These are phyloP conservation scores for Neurospora africana DNA, from an alignment of 495 filamentous ascomycete species.

Conservation along the genomic window DNA sequence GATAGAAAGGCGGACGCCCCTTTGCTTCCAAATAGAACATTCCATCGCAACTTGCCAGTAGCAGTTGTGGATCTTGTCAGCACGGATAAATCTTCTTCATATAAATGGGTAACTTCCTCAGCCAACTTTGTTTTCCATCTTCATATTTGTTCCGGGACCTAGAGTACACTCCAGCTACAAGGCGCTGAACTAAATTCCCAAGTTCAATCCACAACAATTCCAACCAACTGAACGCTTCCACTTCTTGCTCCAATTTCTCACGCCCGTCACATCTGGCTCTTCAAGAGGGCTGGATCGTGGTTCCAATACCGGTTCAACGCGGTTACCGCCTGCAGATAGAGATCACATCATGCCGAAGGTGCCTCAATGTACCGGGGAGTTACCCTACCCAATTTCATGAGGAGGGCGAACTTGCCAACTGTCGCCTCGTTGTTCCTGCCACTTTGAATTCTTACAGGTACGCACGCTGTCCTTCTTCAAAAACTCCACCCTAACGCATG, in stretches of 20 bases:
- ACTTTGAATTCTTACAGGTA: not conserved
- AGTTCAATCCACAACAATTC: not conserved
- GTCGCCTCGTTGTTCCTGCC: not conserved
- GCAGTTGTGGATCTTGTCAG: not conserved
- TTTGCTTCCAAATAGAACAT: not conserved
- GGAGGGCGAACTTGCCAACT: not conserved
- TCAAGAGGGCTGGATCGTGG: not conserved
- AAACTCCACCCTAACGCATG: not conserved
- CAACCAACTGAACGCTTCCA: not conserved
- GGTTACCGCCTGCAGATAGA: not conserved
- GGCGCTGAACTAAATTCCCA: not conserved
- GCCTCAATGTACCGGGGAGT: not conserved
- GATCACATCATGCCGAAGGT: not conserved
- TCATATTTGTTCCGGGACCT: not conserved
- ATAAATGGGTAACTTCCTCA: not conserved
- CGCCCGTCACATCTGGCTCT: not conserved
- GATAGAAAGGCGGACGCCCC: not conserved
- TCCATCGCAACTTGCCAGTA: not conserved
- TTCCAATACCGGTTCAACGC: not conserved
- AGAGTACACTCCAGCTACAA: not conserved
- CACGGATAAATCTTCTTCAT: not conserved
- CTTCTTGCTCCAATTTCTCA: not conserved
- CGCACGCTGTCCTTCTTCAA: not conserved
- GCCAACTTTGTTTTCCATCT: not conserved
- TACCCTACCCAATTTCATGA: not conserved